These are phyloP conservation scores for Verticillium klebahnii DNA, from an alignment of 2,329 filamentous ascomycete species.

Conservation along the genomic window DNA sequence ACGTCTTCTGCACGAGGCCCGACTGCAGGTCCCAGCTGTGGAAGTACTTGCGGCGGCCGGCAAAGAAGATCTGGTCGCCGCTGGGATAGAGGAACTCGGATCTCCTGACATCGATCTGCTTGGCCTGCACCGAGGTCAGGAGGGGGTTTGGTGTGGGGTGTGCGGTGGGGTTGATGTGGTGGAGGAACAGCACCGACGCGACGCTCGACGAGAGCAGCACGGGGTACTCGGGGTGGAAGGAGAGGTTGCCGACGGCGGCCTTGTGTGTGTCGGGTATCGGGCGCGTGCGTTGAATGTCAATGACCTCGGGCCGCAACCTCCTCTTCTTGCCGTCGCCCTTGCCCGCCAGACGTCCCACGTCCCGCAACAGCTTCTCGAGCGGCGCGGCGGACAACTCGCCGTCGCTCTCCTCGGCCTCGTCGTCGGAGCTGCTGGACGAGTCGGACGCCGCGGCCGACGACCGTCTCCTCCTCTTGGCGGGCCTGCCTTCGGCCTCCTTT, in stretches of 20 bases:
- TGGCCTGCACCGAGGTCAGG: slow-evolving; percentile 84
- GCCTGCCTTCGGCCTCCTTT: slow-evolving; percentile 42
- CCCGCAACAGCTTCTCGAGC: slow-evolving; percentile 73
- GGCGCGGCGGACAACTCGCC: slow-evolving; percentile 66
- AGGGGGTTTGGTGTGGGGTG: slow-evolving; percentile 79
- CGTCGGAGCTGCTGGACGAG: slow-evolving; percentile 28
- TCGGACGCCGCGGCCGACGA: slow-evolving; percentile 43
- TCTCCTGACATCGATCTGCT: slow-evolving; percentile 75
- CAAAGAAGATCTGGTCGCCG: slow-evolving; percentile 80
- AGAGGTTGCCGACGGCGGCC: slow-evolving; percentile 75
- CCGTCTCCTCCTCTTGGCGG: slow-evolving; percentile 44
- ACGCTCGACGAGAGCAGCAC: slow-evolving; percentile 86
- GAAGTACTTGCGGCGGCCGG: slow-evolving; percentile 84
- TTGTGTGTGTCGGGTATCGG: slow-evolving; percentile 77
- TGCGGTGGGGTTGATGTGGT: slow-evolving; percentile 77
- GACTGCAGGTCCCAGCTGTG: slow-evolving; percentile 88
- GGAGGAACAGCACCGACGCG: slow-evolving; percentile 79
- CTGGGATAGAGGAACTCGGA: slow-evolving; percentile 72
- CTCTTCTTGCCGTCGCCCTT: slow-evolving; percentile 45
- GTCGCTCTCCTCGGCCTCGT: slow-evolving; percentile 51
- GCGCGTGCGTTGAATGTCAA: slow-evolving; percentile 85
- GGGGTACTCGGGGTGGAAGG: slow-evolving; percentile 85
- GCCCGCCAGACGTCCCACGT: slow-evolving; percentile 59
- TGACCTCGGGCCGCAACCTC: slow-evolving; percentile 77
- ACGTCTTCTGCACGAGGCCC: slow-evolving; percentile 78